Evolutionary conservation across 1,139 yeast species (phyloP).

Genomic region (Taphrina sp.): DNA sequence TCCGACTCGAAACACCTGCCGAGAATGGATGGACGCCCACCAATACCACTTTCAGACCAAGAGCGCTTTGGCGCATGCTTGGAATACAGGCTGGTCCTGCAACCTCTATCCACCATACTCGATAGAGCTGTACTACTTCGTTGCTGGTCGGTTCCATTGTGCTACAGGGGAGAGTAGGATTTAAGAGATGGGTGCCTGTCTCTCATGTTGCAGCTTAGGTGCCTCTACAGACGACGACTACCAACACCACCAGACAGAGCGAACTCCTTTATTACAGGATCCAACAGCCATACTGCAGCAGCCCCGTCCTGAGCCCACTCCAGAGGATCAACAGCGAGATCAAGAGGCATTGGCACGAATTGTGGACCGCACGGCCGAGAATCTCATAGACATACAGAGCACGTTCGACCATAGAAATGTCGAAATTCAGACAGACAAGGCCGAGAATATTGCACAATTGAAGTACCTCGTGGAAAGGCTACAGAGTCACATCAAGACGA

Average conservation of each 20-base stretch:
- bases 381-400: slow-evolving; percentile 17
- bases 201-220: not conserved
- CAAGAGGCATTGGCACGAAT: slow-evolving; percentile 7
- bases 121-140: too few species aligned
- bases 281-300: slow-evolving; percentile 12
- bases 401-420: slow-evolving; percentile 5
- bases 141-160: too few species aligned
- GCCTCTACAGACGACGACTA: not conserved
- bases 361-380: slow-evolving; percentile 9
- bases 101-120: too few species aligned
- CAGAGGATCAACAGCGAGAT: slow-evolving; percentile 13
- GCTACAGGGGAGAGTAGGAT: too few species aligned
- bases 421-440: not conserved
- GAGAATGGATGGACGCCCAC: too few species aligned
- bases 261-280: slow-evolving; percentile 15
- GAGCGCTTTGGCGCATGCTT: too few species aligned
- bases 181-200: not conserved
- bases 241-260: not conserved
- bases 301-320: slow-evolving; percentile 3
- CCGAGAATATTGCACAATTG: slow-evolving; percentile 2
- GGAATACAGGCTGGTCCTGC: too few species aligned
- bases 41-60: too few species aligned
- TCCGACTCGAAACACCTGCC: too few species aligned
- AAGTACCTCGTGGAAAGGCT: slow-evolving; percentile 19
- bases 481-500: too few species aligned